Percentiles rank a stretch among this genome's conserved stretches.
Evolutionary conservation across 31 red algal genomes (phyloP).

Genomic region (Endocladia muricata): DNA sequence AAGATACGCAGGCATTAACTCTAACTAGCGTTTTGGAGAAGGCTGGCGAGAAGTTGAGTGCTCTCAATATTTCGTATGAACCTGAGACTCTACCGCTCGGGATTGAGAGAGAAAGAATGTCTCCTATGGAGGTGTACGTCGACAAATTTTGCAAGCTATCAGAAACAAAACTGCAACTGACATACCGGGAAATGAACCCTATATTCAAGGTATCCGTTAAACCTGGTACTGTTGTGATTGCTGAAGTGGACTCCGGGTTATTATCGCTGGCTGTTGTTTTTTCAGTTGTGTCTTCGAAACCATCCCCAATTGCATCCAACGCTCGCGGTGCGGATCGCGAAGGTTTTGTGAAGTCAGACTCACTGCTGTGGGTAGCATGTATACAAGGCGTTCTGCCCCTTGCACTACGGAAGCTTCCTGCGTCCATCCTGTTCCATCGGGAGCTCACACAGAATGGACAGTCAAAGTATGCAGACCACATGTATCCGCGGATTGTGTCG

Average conservation of each 20-base stretch:
- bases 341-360: constrained; percentile 12
- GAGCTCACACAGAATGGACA: not conserved
- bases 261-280: not conserved
- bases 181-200: not conserved
- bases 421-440: not conserved
- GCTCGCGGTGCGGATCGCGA: too few relatives aligned
- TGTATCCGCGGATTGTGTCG: not conserved
- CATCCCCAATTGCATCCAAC: not conserved
- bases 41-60: not conserved
- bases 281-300: not conserved
- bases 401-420: not conserved
- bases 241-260: not conserved
- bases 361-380: constrained; percentile 1
- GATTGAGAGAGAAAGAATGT: too few relatives aligned
- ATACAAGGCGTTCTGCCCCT: not conserved
- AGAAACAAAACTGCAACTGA: not conserved
- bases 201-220: not conserved
- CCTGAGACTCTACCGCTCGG: too few relatives aligned
- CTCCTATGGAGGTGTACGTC: not conserved
- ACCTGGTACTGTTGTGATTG: not conserved
- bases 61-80: not conserved
- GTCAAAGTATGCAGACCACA: not conserved
- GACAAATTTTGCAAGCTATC: not conserved
- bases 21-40: constrained; percentile 1
- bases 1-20: not conserved